phyloP scores from a whole-genome alignment of 352 stramenopile genomes.

The Hyaloperonospora arabidopsidis region DNA sequence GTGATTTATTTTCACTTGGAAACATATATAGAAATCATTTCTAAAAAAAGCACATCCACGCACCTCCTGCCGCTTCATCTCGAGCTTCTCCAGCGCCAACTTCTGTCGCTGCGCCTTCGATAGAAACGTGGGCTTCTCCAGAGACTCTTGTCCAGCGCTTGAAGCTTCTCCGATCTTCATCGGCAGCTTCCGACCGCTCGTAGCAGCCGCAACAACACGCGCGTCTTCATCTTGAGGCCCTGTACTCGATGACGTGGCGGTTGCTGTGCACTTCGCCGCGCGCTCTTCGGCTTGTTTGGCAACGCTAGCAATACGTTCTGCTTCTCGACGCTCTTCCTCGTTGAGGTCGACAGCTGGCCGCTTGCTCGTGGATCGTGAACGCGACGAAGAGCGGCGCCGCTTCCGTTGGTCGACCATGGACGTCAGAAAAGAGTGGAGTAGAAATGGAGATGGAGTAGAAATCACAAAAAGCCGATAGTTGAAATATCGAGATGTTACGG shows the following conservation, averaged over 20 bases:
- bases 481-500: too few relatives aligned
- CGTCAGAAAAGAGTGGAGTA: too few relatives aligned
- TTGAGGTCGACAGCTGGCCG: constrained; percentile 11
- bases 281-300: constrained; percentile 64
- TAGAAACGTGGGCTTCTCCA: constrained; percentile 54
- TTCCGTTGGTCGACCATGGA: constrained; percentile 28
- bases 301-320: constrained; percentile 65
- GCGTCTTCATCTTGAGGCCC: constrained; percentile 6
- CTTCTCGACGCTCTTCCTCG: constrained; percentile 44
- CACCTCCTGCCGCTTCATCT: constrained; percentile 62
- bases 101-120: constrained; percentile 77
- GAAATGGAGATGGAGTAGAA: too few relatives aligned
- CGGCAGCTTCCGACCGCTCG: constrained; percentile 31
- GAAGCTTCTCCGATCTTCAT: constrained; percentile 20
- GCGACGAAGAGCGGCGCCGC: constrained; percentile 39
- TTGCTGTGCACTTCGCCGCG: constrained; percentile 31
- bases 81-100: constrained; percentile 58
- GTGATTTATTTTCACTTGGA: too few relatives aligned
- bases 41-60: not conserved
- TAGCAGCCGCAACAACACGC: constrained; percentile 2
- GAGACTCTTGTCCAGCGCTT: not conserved
- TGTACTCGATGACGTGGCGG: constrained; percentile 3
- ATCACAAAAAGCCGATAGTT: too few relatives aligned
- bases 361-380: constrained; percentile 26
- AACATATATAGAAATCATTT: not conserved